phyloP scores from a whole-genome alignment of 768 basidiomycete genomes.

The Termitomyces bulborhizus region DNA sequence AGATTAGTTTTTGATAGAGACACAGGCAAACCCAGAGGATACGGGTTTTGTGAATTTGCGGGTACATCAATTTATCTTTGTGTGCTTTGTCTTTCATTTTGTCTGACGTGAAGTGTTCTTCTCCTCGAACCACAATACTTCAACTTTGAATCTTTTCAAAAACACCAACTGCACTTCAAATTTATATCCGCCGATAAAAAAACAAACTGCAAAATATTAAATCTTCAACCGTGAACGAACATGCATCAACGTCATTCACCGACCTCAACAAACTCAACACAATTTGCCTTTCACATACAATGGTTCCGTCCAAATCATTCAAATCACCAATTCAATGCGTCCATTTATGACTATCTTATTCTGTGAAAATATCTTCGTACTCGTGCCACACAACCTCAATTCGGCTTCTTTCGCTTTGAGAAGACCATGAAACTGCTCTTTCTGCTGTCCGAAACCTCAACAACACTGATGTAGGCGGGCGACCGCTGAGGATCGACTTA shows the following conservation, averaged over 20 bases:
- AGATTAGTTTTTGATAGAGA: slow-evolving; percentile 88
- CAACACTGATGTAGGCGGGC: slow-evolving; percentile 86
- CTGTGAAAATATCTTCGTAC: not conserved
- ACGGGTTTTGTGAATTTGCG: slow-evolving; percentile 90
- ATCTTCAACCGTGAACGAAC: not conserved
- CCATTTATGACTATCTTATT: not conserved
- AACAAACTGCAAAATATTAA: not conserved
- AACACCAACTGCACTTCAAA: not conserved
- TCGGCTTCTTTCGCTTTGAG: slow-evolving; percentile 9
- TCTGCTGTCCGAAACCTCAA: slow-evolving; percentile 97
- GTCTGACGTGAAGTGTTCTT: slow-evolving; percentile 31
- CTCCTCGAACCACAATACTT: slow-evolving; percentile 6
- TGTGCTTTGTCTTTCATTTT: slow-evolving; percentile 16
- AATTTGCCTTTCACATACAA: not conserved
- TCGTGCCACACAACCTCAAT: slow-evolving; percentile 8
- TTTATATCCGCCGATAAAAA: not conserved
- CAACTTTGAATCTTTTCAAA: slow-evolving; percentile 5
- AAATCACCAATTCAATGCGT: not conserved
- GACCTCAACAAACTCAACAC: too few species aligned
- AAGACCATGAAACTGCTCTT: slow-evolving; percentile 92
- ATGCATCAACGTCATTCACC: not conserved
- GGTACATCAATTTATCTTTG: slow-evolving; percentile 50
- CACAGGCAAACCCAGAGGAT: slow-evolving; percentile 92
- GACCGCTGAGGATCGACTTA: slow-evolving; percentile 89
- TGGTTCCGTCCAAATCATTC: not conserved